These are phyloP conservation scores for Apiotrichum montevideense DNA, from an alignment of 1,284 basidiomycete genomes.

Conservation along the genomic window DNA sequence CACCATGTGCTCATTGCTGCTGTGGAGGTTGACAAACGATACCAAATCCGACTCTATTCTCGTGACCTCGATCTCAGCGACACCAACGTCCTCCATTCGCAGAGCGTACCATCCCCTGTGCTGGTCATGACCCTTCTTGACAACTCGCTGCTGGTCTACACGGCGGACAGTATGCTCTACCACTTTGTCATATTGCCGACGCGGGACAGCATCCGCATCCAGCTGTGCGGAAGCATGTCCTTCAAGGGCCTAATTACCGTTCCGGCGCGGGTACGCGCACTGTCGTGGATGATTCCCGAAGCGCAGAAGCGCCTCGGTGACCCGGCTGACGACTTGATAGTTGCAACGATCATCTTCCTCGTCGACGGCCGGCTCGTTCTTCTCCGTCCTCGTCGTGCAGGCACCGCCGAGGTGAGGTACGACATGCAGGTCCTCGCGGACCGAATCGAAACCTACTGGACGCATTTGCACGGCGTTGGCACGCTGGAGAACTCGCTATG, in stretches of 20 bases:
- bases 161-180: constrained; percentile 87
- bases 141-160: constrained; percentile 94
- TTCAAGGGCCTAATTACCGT: constrained; percentile 86
- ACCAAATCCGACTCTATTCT: constrained; percentile 92
- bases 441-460: constrained; percentile 97
- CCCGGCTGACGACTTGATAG: constrained; percentile 84
- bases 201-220: constrained; percentile 71
- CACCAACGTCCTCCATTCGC: constrained; percentile 74
- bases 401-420: constrained; percentile 77
- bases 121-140: constrained; percentile 86
- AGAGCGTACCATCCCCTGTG: constrained; percentile 69
- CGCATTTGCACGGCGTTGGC: constrained; percentile 85
- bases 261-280: constrained; percentile 75
- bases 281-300: constrained; percentile 95
- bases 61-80: constrained; percentile 85
- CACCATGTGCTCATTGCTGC: constrained; percentile 91
- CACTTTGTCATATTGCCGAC: constrained; percentile 91
- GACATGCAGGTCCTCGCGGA: constrained; percentile 97
- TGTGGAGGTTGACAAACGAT: constrained; percentile 68
- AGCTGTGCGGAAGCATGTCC: constrained; percentile 88
- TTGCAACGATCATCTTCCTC: constrained; percentile 93
- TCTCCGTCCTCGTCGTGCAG: constrained; percentile 73
- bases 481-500: constrained; percentile 93
- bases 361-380: constrained; percentile 89
- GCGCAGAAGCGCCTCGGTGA: constrained; percentile 92